Conservation (phyloP, 345 rosid species). For the Arabidopsis suecica region DNA sequence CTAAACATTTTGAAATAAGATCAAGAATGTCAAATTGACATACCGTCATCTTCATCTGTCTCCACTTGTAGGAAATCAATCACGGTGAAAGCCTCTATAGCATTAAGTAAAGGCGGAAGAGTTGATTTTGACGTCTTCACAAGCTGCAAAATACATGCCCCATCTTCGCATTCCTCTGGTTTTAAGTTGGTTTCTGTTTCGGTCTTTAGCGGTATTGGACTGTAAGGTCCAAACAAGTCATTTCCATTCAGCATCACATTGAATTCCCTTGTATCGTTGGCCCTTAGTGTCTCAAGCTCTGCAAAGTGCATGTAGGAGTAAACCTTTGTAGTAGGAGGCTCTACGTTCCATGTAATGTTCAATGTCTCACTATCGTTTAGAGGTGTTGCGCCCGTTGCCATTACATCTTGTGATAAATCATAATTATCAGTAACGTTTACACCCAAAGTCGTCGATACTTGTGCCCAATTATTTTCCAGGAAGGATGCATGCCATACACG, state of each 20-base stretch:
- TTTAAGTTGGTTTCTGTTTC: constrained; percentile 12
- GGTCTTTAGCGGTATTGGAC: constrained; percentile 38
- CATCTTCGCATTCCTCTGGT: constrained; percentile 34
- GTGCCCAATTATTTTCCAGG: constrained; percentile 21
- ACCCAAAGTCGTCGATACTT: constrained; percentile 1
- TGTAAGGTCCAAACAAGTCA: constrained; percentile 41
- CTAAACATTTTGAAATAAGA: neutral
- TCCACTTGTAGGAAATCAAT: constrained; percentile 34
- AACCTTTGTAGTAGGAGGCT: constrained; percentile 7
- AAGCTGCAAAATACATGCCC: constrained; percentile 40
- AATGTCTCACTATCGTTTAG: neutral
- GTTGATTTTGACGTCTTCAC: constrained; percentile 41
- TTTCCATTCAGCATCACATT: constrained; percentile 48
- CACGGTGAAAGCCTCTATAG: constrained; percentile 41
- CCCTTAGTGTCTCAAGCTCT: constrained; percentile 49
- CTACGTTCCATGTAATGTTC: constrained; percentile 9
- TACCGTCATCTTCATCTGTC: constrained; percentile 51
- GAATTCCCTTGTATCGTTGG: constrained; percentile 53
- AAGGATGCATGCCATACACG: constrained; percentile 39
- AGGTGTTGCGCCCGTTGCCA: constrained; percentile 18
- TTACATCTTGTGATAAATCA: constrained; percentile 20
- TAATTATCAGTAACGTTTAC: neutral
- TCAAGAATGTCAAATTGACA: neutral
- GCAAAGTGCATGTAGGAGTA: constrained; percentile 52
- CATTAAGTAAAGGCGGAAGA: constrained; percentile 61